Base-by-base conservation (phyloP, 2,329 filamentous ascomycete genomes). In the Gaeumannomyces tritici region DNA sequence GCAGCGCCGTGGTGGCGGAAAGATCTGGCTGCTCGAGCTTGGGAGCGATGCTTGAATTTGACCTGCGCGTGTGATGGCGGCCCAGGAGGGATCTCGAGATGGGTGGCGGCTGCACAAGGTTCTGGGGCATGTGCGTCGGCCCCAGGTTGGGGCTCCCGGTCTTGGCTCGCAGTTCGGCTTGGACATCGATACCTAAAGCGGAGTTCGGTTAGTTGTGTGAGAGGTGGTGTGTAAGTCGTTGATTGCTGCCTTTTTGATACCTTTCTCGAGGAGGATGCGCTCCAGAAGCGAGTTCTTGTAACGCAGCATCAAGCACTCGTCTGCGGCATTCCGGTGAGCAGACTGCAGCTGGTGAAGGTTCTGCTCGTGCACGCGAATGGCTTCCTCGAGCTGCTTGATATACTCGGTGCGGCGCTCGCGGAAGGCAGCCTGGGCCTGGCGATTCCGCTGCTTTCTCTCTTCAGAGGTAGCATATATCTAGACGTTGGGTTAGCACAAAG, bases 391-490 rank as follows among this genome's bases (percentile, higher is more conserved):
- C 76, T 99, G 95, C 79, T 98, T 98, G 79, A 99, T 99, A 76
- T 99, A 99, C 80, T 99, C 95, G 62, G 93, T 98, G 64, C 95
- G 88, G 67, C 95, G 89, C 78, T 99, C 95, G 69, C 95, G 89
- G 72, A 99, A 99, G 63, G 95, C 95, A 62, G 95, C 95, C 77
- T 99, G 95, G 59, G 95, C 95, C 79, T 98, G 95, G 69, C 95
- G 83, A 73, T 99, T 99, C 67, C 95, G 87, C 78, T 98, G 95
- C 80, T 99, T 98, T 71, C 95, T 88, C 77, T 99, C 95, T 76
- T 99, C 95, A 13, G 95, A 98, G 47, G 95, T 99, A 62, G 95
- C 95, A 82, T 99, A 99, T 67, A 97, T 97, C 93, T 97, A 60
- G 24, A 58, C 12, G 24, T 21, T 9, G n/a, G 13, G 60, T 61